Evolutionary conservation across 805 yeast genomes (phyloP).

Genomic region (Candida parachauliodes): DNA sequence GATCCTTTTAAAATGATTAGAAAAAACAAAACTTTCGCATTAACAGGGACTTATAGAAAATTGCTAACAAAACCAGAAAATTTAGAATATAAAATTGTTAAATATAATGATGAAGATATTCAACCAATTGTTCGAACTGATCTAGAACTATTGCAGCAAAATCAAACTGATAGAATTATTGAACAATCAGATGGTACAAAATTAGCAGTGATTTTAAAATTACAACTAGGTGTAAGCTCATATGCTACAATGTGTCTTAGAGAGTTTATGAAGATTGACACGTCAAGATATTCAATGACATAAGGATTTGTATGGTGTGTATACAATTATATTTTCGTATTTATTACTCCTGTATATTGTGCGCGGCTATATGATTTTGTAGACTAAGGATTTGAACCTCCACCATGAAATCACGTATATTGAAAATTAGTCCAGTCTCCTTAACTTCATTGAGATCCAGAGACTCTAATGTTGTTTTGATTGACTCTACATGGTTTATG

Average conservation of each 20-base stretch:
- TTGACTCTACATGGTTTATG: slow-evolving; percentile 93
- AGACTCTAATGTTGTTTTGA: slow-evolving; percentile 42
- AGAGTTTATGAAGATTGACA: slow-evolving; percentile 80
- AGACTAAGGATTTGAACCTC: too few relatives aligned
- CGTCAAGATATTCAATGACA: slow-evolving; percentile 39
- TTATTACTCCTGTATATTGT: too few relatives aligned
- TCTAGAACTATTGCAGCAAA: slow-evolving; percentile 40
- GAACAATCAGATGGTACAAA: slow-evolving; percentile 25
- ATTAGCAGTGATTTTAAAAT: slow-evolving; percentile 67
- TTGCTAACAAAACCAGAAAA: slow-evolving; percentile 63
- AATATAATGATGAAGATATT: slow-evolving; percentile 54
- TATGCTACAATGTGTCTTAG: slow-evolving; percentile 98
- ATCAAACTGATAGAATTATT: slow-evolving; percentile 21
- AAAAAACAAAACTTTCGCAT: slow-evolving; percentile 80
- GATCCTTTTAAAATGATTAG: slow-evolving; percentile 85
- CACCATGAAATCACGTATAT: slow-evolving; percentile 6
- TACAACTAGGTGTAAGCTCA: slow-evolving; percentile 80
- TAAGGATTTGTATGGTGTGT: too few relatives aligned
- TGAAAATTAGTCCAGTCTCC: slow-evolving; percentile 8
- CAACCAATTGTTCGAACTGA: slow-evolving; percentile 81
- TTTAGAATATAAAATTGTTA: slow-evolving; percentile 58
- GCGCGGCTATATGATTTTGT: not conserved
- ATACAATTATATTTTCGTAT: not conserved
- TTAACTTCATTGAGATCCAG: slow-evolving; percentile 6
- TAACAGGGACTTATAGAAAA: slow-evolving; percentile 85